Evolutionary conservation across 73 alveolate species (phyloP).

Genomic region (Strombidium stylifer): DNA sequence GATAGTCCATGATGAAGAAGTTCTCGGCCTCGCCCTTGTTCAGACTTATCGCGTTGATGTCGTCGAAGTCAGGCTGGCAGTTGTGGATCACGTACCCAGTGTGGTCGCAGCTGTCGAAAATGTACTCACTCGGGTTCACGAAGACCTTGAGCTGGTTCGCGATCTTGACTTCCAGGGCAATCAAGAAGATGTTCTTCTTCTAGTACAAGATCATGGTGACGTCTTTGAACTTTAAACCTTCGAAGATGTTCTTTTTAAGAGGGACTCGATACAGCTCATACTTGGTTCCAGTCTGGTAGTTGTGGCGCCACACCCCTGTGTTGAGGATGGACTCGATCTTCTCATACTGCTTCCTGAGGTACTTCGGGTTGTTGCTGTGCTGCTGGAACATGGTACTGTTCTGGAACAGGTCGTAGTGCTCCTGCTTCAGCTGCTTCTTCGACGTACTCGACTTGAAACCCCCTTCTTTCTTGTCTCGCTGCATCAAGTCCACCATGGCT

Average conservation of each 20-base stretch:
- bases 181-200: conserved; percentile 72
- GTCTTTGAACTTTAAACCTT: conserved; percentile 65
- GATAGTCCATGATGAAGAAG: conserved; percentile 29
- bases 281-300: conserved; percentile 68
- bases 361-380: not conserved
- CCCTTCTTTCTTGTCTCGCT: not conserved
- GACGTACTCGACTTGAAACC: not conserved
- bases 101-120: conserved; percentile 87
- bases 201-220: conserved; percentile 53
- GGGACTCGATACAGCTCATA: conserved; percentile 78
- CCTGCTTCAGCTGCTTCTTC: not conserved
- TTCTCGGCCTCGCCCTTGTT: conserved; percentile 39
- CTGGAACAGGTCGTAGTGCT: not conserved
- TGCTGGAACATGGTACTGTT: not conserved
- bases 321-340: conserved; percentile 15
- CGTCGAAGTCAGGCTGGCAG: conserved; percentile 83
- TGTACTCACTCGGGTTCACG: conserved; percentile 91
- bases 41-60: conserved; percentile 61
- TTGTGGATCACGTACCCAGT: conserved; percentile 88
- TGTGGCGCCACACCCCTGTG: conserved; percentile 36
- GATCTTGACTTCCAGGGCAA: conserved; percentile 75
- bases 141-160: conserved; percentile 84
- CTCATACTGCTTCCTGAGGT: conserved; percentile 4
- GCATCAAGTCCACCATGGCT: not conserved
- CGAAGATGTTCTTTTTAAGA: conserved; percentile 52